Evolutionary conservation across 176 grass and related monocot genomes (phyloP).

Genomic region (Alopecurus myosuroides): DNA sequence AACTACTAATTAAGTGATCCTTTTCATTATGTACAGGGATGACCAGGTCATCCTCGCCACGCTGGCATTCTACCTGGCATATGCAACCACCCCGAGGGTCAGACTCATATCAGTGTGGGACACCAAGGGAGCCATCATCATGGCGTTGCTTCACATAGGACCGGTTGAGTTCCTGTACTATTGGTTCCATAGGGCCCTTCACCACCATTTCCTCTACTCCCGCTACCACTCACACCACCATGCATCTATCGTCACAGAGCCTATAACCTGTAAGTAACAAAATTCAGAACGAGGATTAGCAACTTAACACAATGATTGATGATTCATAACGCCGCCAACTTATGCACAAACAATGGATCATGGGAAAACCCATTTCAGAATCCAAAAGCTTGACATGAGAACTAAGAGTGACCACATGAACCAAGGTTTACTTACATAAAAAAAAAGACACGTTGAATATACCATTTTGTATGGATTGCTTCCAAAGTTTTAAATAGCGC

Average conservation of each 20-base stretch:
- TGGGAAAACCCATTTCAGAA: background rate
- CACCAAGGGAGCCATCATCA: conserved; percentile 52
- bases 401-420: conserved; percentile 10
- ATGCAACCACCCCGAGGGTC: conserved; percentile 6
- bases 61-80: conserved; percentile 42
- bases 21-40: conserved; percentile 51
- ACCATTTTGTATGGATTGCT: background rate
- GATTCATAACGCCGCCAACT: background rate
- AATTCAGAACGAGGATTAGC: background rate
- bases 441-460: background rate
- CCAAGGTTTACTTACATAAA: background rate
- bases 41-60: conserved; percentile 79
- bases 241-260: conserved; percentile 78
- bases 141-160: conserved; percentile 42
- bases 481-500: no score
- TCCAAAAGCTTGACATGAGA: background rate
- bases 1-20: background rate
- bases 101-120: conserved; percentile 55
- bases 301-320: background rate
- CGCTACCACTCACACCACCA: conserved; percentile 85
- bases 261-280: conserved; percentile 74
- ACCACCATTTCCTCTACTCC: conserved; percentile 91
- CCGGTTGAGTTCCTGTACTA: conserved; percentile 93
- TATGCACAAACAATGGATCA: background rate
- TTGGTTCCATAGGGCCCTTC: conserved; percentile 86